A percentile compares a stretch with the other conserved stretches of the same genome.
phyloP scores from a whole-genome alignment of 225 moss, liverwort and hornwort genomes.

The Thuidium tamariscinum region DNA sequence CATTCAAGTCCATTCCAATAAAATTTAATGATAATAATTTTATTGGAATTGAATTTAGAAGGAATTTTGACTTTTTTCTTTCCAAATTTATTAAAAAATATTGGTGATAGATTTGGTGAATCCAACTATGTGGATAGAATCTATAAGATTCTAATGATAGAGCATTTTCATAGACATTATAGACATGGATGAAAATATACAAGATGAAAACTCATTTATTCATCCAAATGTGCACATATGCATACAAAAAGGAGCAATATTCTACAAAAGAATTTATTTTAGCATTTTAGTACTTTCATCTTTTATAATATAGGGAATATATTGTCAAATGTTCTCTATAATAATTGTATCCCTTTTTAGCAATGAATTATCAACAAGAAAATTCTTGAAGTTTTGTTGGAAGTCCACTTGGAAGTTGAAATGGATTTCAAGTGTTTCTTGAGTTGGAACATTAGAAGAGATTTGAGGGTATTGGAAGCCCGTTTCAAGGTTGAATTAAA shows the following conservation, averaged over 20 bases:
- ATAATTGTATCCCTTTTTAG: neutral
- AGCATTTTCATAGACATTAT: neutral
- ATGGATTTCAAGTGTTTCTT: neutral
- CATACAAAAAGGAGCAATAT: fast-evolving
- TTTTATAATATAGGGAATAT: neutral
- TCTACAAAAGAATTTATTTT: neutral
- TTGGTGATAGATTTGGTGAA: no score
- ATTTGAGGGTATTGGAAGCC: no score
- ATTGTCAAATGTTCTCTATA: fast-evolving
- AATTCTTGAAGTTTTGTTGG: no score
- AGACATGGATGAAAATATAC: neutral
- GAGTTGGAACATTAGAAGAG: no score
- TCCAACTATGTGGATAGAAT: no score
- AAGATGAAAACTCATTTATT: neutral
- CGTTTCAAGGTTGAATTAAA: no score
- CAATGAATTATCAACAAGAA: fast-evolving
- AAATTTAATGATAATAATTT: no score
- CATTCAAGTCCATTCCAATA: no score
- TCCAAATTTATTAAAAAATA: no score
- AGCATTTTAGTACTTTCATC: neutral
- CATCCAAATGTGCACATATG: no score
- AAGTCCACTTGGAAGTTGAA: neutral
- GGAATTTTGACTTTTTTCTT: no score
- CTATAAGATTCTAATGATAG: neutral
- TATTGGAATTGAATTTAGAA: no score